These are phyloP conservation scores for Xylariaceae sp. DNA, from an alignment of 2,329 filamentous ascomycete species.

Conservation along the genomic window DNA sequence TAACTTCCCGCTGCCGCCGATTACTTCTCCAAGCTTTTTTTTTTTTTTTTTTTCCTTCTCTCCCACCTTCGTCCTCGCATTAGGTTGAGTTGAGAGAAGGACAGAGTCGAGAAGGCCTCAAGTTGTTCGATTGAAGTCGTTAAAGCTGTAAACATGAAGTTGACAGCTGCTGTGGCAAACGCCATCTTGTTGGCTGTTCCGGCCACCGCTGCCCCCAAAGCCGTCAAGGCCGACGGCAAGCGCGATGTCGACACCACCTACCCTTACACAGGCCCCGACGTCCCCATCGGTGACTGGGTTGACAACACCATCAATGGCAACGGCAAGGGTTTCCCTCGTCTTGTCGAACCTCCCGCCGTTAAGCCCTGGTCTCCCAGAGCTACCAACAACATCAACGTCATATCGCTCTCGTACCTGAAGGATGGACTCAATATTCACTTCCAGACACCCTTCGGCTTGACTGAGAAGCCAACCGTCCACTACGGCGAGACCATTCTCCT, in stretches of 20 bases:
- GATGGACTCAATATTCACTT: not conserved
- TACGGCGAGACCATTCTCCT: not conserved
- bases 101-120: too few relatives aligned
- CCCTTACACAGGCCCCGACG: not conserved
- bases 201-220: not conserved
- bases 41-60: too few relatives aligned
- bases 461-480: not conserved
- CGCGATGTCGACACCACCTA: not conserved
- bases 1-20: too few relatives aligned
- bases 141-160: not conserved
- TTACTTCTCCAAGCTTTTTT: too few relatives aligned
- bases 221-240: not conserved
- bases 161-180: not conserved
- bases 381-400: slow-evolving; percentile 1
- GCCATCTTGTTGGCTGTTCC: not conserved
- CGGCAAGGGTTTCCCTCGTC: not conserved
- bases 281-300: not conserved
- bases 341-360: not conserved
- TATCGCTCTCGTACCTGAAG: not conserved
- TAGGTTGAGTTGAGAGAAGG: too few relatives aligned
- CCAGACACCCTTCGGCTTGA: not conserved
- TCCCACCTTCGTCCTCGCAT: too few relatives aligned
- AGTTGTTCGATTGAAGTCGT: too few relatives aligned
- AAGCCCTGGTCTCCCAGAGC: not conserved
- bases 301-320: not conserved